Evolutionary conservation across 495 filamentous ascomycete genomes (phyloP).

Genomic region (Trichoderma parareesei): DNA sequence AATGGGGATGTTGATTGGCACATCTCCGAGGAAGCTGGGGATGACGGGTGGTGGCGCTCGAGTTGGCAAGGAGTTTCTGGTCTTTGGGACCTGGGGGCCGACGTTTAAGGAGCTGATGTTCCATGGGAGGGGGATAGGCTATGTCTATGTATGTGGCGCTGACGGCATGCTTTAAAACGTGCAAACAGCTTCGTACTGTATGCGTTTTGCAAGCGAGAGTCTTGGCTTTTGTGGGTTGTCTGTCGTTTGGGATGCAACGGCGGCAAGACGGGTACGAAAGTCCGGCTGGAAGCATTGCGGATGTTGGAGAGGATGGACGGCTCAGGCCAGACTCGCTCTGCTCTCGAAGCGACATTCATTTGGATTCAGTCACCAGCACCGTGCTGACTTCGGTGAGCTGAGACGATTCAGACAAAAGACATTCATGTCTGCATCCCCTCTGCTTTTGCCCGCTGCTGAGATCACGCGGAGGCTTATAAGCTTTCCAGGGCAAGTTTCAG

Average conservation of each 20-base stretch:
- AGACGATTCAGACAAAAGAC: neutral
- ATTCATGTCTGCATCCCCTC: neutral
- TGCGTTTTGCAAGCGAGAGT: neutral
- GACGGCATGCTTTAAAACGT: neutral
- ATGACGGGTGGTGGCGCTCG: neutral
- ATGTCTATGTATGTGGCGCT: neutral
- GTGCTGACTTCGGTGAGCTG: too few relatives aligned
- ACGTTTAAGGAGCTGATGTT: neutral
- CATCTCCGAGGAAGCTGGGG: conserved; percentile 7
- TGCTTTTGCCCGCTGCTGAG: neutral
- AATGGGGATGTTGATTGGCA: neutral
- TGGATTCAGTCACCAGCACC: too few relatives aligned
- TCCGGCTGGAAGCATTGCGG: too few relatives aligned
- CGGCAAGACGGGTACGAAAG: too few relatives aligned
- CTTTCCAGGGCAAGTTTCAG: neutral
- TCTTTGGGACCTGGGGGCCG: neutral
- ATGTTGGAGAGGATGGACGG: too few relatives aligned
- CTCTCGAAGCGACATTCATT: too few relatives aligned
- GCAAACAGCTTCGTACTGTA: neutral
- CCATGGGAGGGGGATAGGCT: neutral
- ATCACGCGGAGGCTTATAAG: neutral
- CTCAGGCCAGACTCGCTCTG: too few relatives aligned
- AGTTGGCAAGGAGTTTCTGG: neutral
- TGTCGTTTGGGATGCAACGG: too few relatives aligned
- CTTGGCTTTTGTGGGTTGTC: neutral